Base-by-base conservation (phyloP, 371 early-diverging fungal species). In the Cokeromyces recurvatus region DNA sequence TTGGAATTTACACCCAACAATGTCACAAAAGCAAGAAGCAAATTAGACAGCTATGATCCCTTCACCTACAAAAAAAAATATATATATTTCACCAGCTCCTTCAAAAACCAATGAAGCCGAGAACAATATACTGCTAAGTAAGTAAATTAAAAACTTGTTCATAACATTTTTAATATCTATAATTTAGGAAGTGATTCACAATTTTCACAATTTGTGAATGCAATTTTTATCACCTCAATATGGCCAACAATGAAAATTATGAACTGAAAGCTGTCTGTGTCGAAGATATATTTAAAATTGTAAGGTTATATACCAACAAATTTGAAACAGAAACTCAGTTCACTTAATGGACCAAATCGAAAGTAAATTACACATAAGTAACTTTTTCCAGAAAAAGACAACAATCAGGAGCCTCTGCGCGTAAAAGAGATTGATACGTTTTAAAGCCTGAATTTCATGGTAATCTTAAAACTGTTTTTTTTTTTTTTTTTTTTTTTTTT, bases 161-260 rank as follows among this genome's bases (percentile, higher is more conserved):
- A 46, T 20, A 46, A 37, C 46, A 48, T 48, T 48, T 22, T 35
- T 34, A 49, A 49, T 42, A 49, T n/a, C 37, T 27, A 49, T 34
- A 49, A 42, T 49, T 34, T 42, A 49, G 50, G 42, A 20, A 49
- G 42, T 21, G 37, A 49, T 24, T 41, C 50, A 25, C 43, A 49
- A 49, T 24, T 49, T 49, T 32, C 36, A 24, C 50, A 41, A 42
- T 49, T 49, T 49, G 27, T 49, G 43, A 49, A 49, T 49, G 50
- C 50, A 42, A 42, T 49, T 42, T 49, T 49, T 37, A 21, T 19
- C 21, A 43, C 14, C 7, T 47, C 14, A 31, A 47, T 19, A 38
- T 47, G 47, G 29, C 25, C 12, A 20, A 16, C 16, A 29, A 47
- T 31, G 5, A 34, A 35, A 35, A 34, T 35, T 44, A 44, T 23